Evolutionary conservation across 2,329 filamentous ascomycete species (phyloP).

Genomic region (Calcarisporium arbuscula): DNA sequence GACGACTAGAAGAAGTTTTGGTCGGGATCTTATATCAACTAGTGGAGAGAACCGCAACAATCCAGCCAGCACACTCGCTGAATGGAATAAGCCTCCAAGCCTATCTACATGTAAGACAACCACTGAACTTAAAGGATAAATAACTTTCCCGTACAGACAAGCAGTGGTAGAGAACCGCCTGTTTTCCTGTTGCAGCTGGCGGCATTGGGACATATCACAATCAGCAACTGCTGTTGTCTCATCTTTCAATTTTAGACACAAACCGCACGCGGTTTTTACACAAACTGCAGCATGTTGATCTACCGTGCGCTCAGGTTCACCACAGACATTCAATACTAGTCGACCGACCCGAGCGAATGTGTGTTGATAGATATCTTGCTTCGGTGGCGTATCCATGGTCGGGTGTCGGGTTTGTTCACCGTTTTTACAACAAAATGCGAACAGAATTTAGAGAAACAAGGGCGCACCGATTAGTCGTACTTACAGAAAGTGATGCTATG

Average conservation of each 20-base stretch:
- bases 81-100: neutral
- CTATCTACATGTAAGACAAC: neutral
- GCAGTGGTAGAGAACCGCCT: neutral
- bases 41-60: neutral
- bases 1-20: neutral
- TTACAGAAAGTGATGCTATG: no score
- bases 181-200: neutral
- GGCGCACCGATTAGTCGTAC: no score
- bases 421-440: no score
- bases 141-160: neutral
- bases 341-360: no score
- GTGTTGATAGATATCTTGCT: no score
- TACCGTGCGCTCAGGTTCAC: no score
- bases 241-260: neutral
- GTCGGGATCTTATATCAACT: neutral
- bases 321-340: no score
- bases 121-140: neutral
- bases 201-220: neutral
- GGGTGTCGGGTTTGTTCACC: no score
- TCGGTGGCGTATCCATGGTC: no score
- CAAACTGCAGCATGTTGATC: no score
- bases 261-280: no score
- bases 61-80: neutral
- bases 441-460: no score
- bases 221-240: neutral